Base-by-base conservation (phyloP, 23 red algal genomes). In the Rhodosorus marinus region DNA sequence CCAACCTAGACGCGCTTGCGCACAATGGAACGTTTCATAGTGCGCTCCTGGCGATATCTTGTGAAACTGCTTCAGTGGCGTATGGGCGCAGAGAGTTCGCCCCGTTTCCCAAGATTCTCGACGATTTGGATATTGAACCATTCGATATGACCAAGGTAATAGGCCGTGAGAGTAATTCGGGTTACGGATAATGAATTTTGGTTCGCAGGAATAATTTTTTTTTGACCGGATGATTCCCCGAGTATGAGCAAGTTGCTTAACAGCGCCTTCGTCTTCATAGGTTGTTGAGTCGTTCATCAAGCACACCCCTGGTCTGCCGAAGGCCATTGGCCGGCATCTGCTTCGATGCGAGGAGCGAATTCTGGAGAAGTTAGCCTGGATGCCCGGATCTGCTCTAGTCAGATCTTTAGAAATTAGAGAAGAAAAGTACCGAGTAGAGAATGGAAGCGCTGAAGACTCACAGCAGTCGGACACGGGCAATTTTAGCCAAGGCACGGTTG, bases 141-240 rank as follows among this genome's bases (percentile, higher is more conserved):
- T 86, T 86, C 36, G 80, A 86, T 19, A 49, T 76, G 35, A 59
- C 60, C 6, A 86, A 86, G 29, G 29, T 63, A n/a, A n/a, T n/a
- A n/a, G n/a, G n/a, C n/a, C n/a, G n/a, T n/a, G n/a, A n/a, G n/a
- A n/a, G n/a, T n/a, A n/a, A n/a, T n/a, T n/a, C n/a, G n/a, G n/a
- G n/a, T n/a, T n/a, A n/a, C n/a, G n/a, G n/a, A n/a, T n/a, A n/a
- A n/a, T n/a, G n/a, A n/a, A n/a, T n/a, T n/a, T n/a, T n/a, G n/a
- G n/a, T n/a, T n/a, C n/a, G n/a, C n/a, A n/a, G n/a, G n/a, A n/a
- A n/a, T n/a, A n/a, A n/a, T n/a, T n/a, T n/a, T n/a, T n/a, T n/a
- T n/a, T n/a, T n/a, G n/a, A n/a, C n/a, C n/a, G n/a, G n/a, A n/a
- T n/a, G n/a, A n/a, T n/a, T n/a, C n/a, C n/a, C n/a, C n/a, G n/a